Conservation (phyloP, 1,284 basidiomycete species). For the Heterobasidion occidentale region DNA sequence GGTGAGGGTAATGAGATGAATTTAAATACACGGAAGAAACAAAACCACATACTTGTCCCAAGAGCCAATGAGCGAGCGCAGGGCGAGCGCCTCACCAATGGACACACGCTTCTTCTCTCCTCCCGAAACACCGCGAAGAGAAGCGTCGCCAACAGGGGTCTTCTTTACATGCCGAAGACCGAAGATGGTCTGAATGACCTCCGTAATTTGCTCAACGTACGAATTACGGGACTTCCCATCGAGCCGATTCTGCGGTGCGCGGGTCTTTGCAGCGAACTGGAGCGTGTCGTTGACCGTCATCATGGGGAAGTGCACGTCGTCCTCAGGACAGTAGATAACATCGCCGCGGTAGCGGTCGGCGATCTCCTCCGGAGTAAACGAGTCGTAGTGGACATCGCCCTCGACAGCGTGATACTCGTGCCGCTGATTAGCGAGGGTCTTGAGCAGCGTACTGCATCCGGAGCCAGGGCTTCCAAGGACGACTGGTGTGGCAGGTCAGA, state of each 20-base stretch:
- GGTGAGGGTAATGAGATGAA: neutral
- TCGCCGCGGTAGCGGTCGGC: conserved; percentile 47
- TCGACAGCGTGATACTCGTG: conserved; percentile 50
- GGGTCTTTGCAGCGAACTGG: conserved; percentile 53
- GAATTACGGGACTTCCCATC: neutral
- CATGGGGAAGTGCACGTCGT: conserved; percentile 72
- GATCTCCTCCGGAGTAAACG: conserved; percentile 47
- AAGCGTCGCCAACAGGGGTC: conserved; percentile 67
- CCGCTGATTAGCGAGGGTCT: conserved; percentile 63
- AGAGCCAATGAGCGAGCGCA: conserved; percentile 46
- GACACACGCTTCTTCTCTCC: conserved; percentile 81
- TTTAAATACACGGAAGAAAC: neutral
- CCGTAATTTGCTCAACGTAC: neutral
- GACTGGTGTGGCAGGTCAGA: conserved; percentile 22
- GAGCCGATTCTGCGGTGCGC: conserved; percentile 44
- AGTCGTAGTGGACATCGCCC: conserved; percentile 65
- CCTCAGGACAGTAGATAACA: conserved; percentile 61
- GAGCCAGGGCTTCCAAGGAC: conserved; percentile 62
- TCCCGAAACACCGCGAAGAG: conserved; percentile 71
- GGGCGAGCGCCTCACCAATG: conserved; percentile 62
- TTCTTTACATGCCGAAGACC: conserved; percentile 35
- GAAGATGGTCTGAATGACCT: neutral
- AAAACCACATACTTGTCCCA: conserved; percentile 62
- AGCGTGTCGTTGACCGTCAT: conserved; percentile 67
- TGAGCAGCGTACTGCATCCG: conserved; percentile 71